Evolutionary conservation across 768 basidiomycete species (phyloP), one percentile per base, ranked within the genome.

Genomic region (Hortiboletus flavorubellus): DNA sequence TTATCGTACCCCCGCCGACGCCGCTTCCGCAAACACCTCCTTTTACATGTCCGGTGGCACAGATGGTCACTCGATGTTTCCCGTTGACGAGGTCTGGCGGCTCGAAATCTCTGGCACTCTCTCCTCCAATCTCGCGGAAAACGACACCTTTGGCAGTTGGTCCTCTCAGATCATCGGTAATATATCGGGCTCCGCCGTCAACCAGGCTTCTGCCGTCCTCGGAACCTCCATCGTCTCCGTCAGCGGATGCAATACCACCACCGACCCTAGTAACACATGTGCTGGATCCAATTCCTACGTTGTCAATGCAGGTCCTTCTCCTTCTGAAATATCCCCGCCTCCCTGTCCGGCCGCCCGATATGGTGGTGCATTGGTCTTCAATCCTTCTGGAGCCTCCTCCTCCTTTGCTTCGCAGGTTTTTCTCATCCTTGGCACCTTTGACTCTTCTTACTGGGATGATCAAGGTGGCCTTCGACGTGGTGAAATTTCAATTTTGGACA

Each of bases 31-130:
- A 39, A 88, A 85, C 63, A 91, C 86, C 59, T 84, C 86, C 0
- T 83, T 91, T 60, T 90, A 82, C 70, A 74, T 91, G 62, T 78
- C 80, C 8, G 91, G 91, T n/a, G 91, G 91, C 8, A 78, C 76
- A 29, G 73, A 87, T 57, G 80, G 78, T 10, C 71, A 60, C 15
- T 70, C 66, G 3, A 59, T 72, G 33, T 75, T 70, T 55, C 72
- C 81, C 35, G 70, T 90, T 34, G 82, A 86, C 21, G 82, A 91
- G 49, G 75, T 89, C 18, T 93, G 89, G 88, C 77, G 78, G 60
- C 72, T 93, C 41, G 73, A 81, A 54, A 71, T 93, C 14, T 80
- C 86, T 11, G 91, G 91, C 29, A 80, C 83, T 0, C 73, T 93
- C 15, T 84, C 90, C 3, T 80, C 87, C 16, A 92, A 92, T 66